Conservation (phyloP, 345 rosid genomes). For the Rubroshorea leprosula region DNA sequence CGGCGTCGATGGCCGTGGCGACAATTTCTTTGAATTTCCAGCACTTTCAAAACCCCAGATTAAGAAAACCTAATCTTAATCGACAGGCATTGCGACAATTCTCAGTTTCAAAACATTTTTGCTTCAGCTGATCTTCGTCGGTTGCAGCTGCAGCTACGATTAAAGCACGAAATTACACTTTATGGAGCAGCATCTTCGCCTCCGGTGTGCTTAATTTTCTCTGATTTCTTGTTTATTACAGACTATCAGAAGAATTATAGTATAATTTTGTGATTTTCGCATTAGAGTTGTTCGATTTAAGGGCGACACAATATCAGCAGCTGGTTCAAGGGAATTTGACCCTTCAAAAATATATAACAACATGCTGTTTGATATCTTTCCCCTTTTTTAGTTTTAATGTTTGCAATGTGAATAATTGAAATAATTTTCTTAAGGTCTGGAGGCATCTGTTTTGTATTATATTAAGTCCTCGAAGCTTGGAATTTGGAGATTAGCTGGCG, state of each 20-base stretch:
- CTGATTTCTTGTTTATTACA: neutral
- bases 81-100: neutral
- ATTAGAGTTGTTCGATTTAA: slow-evolving; percentile 11
- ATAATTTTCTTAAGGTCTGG: slow-evolving; percentile 32
- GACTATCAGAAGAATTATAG: too few species aligned
- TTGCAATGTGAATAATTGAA: neutral
- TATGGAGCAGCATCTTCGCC: neutral
- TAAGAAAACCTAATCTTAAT: slow-evolving; percentile 7
- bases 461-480: too few species aligned
- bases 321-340: slow-evolving; percentile 34
- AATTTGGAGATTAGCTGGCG: too few species aligned
- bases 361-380: neutral
- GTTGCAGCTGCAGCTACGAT: slow-evolving; percentile 20
- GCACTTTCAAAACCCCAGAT: slow-evolving; percentile 4
- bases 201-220: slow-evolving; percentile 1
- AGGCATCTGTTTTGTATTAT: slow-evolving; percentile 38
- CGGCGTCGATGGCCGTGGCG: slow-evolving; percentile 21
- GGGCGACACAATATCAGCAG: slow-evolving; percentile 32
- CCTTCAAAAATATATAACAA: neutral
- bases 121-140: slow-evolving; percentile 4
- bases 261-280: neutral
- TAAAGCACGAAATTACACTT: neutral
- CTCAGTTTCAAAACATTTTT: neutral
- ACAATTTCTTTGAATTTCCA: slow-evolving; percentile 14
- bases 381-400: neutral